Base-by-base conservation (phyloP, 2,329 filamentous ascomycete species). In the Colletotrichum musae region DNA sequence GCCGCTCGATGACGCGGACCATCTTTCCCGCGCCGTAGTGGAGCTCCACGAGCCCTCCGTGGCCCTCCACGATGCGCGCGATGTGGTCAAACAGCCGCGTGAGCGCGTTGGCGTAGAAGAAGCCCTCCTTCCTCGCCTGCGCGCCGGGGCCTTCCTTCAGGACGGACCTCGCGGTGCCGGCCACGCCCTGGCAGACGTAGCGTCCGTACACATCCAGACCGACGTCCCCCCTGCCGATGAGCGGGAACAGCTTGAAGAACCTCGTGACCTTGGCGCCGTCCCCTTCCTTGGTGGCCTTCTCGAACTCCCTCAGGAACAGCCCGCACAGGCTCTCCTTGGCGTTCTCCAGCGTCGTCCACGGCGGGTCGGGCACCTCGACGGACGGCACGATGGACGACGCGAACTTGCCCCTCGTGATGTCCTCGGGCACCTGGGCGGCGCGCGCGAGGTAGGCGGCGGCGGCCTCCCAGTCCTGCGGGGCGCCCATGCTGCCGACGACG, bases 401-500 rank as follows among this genome's bases (percentile, higher is more conserved):
- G 78, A 99, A 99, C 16, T 90, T 88, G 28, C 96, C 94, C 73
- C 92, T 88, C 58, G 95, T 87, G 58, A 99, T 95, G 1, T 92
- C 86, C 58, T 91, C 87, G 0, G 95, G 95, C 13, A 99, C 91
- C 73, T 92, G 91, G 70, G 91, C 91, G 6, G 96, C 95, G 52
- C 95, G 89, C 72, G 93, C 90, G 68, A 99, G 87, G 80, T 98
- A 98, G 54, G 89, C 93, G 2, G 96, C 96, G 4, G 96, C 96
- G 3, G 94, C 96, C 81, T 99, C 96, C 96, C 96, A 99, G 83
- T 99, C 96, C 80, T 99, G 96, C 50, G 96, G 94, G 5, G 95
- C 95, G 41, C 95, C 96, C 96, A 99, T 99, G 69, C 93, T 97
- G 18, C 95, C 96, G 28, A 95, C 91, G 12, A 98, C 95, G 51